Conservation (phyloP, 2,329 filamentous ascomycete species). For the Leptodontidium sp. region DNA sequence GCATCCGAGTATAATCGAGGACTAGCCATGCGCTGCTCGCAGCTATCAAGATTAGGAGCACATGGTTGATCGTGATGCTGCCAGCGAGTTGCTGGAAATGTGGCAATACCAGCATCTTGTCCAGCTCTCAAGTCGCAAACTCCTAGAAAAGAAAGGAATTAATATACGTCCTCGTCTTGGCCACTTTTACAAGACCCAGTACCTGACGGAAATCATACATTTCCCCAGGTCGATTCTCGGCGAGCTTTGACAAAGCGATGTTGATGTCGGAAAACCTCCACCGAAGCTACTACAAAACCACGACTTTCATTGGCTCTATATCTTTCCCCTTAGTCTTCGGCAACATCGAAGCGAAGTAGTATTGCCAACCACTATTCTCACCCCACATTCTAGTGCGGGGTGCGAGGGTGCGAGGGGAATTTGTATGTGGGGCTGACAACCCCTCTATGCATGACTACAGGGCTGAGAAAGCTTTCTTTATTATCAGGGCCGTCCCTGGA, state of each 20-base stretch:
- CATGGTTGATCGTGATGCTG: slow-evolving; percentile 1
- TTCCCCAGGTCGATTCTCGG: neutral
- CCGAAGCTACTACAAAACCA: neutral
- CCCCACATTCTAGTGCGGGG: slow-evolving; percentile 14
- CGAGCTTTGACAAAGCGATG: neutral
- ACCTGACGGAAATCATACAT: neutral
- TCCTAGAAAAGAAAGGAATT: too few species aligned
- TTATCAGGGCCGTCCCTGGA: neutral
- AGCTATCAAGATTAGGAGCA: slow-evolving; percentile 13
- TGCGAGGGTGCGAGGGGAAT: neutral
- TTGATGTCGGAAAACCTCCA: slow-evolving; percentile 5
- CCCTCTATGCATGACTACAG: neutral
- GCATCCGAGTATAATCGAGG: slow-evolving; percentile 25
- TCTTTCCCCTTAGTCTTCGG: neutral
- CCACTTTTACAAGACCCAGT: too few species aligned
- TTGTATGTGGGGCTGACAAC: slow-evolving; percentile 1
- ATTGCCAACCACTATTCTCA: neutral
- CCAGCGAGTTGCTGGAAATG: slow-evolving; percentile 18
- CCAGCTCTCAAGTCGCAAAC: neutral
- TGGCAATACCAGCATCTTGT: neutral
- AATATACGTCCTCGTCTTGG: too few species aligned
- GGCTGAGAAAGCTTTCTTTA: neutral
- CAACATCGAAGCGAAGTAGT: neutral
- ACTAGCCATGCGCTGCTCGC: slow-evolving; percentile 17
- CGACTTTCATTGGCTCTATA: neutral